A percentile compares a stretch with the other conserved stretches of the same genome.
Conservation (phyloP, 208 protist genomes). For the Leishmania tropica region DNA sequence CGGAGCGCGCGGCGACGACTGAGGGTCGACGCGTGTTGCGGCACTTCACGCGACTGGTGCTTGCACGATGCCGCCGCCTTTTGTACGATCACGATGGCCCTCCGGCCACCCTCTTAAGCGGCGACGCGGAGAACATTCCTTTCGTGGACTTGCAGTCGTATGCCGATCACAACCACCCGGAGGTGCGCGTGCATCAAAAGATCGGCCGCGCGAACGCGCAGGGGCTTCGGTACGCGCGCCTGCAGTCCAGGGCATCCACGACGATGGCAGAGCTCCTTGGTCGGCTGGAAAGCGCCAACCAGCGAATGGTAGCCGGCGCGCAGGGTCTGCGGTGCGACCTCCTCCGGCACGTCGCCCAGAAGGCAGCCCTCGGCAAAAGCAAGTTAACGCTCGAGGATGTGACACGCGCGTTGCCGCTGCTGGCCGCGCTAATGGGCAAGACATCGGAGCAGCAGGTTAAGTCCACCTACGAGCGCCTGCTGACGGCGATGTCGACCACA, state of each 20-base stretch:
- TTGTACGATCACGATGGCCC: slow-evolving; percentile 45
- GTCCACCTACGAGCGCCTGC: slow-evolving; percentile 40
- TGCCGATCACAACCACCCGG: slow-evolving; percentile 57
- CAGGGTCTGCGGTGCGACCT: slow-evolving; percentile 56
- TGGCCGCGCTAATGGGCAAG: slow-evolving; percentile 33
- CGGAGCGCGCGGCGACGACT: background rate
- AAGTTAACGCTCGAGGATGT: slow-evolving; percentile 56
- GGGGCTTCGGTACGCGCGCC: slow-evolving; percentile 57
- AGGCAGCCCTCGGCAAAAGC: slow-evolving; percentile 47
- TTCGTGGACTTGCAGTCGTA: slow-evolving; percentile 69
- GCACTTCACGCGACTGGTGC: slow-evolving; percentile 45
- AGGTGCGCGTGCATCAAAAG: slow-evolving; percentile 69
- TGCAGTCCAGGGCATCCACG: slow-evolving; percentile 51
- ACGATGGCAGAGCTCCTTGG: slow-evolving; percentile 56
- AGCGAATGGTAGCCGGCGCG: slow-evolving; percentile 2
- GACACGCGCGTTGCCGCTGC: slow-evolving; percentile 58
- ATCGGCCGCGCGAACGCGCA: slow-evolving; percentile 73
- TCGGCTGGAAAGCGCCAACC: slow-evolving; percentile 39
- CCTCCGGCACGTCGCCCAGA: slow-evolving; percentile 70
- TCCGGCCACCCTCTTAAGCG: slow-evolving; percentile 59
- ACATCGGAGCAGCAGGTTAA: slow-evolving; percentile 30
- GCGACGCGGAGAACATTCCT: slow-evolving; percentile 72
- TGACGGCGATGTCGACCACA: slow-evolving; percentile 47
- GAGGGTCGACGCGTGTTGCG: slow-evolving; percentile 9
- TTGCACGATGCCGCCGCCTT: slow-evolving; percentile 65